These are phyloP conservation scores for Kwoniella sp. DNA, from an alignment of 768 basidiomycete genomes.

Conservation along the genomic window DNA sequence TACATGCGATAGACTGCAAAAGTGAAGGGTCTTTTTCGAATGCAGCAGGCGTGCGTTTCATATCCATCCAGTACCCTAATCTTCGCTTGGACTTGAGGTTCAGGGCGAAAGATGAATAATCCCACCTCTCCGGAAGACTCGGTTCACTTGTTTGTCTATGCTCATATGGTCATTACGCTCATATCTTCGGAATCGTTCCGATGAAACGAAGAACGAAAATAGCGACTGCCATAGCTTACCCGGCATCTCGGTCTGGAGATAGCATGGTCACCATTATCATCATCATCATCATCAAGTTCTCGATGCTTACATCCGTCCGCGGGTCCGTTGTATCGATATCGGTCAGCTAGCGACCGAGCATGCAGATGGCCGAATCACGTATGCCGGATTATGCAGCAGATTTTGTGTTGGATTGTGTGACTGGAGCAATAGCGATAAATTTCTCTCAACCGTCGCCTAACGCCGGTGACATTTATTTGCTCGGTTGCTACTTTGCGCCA, in stretches of 20 bases:
- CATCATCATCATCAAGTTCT: not conserved
- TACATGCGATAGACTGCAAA: no score
- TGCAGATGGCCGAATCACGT: slow-evolving; percentile 1
- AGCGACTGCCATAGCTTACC: no score
- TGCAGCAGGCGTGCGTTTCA: not conserved
- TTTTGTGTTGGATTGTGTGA: no score
- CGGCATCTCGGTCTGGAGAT: not conserved
- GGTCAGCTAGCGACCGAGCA: no score
- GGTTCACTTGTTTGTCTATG: not conserved
- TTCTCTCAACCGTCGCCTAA: no score
- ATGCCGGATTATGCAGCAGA: not conserved
- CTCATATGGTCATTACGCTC: not conserved
- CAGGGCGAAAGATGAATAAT: no score
- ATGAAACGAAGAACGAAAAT: not conserved
- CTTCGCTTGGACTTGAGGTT: not conserved
- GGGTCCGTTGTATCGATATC: not conserved
- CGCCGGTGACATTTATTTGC: no score
- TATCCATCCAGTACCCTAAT: not conserved
- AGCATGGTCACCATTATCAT: not conserved
- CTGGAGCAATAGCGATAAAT: no score
- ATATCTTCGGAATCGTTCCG: not conserved
- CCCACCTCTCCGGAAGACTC: not conserved
- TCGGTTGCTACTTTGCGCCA: no score
- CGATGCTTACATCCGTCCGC: not conserved
- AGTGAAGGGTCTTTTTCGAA: no score